A percentile compares a stretch with the other conserved stretches of the same genome.
Conservation (phyloP, 306 rosid genomes). For the Citrullus mucosospermus region DNA sequence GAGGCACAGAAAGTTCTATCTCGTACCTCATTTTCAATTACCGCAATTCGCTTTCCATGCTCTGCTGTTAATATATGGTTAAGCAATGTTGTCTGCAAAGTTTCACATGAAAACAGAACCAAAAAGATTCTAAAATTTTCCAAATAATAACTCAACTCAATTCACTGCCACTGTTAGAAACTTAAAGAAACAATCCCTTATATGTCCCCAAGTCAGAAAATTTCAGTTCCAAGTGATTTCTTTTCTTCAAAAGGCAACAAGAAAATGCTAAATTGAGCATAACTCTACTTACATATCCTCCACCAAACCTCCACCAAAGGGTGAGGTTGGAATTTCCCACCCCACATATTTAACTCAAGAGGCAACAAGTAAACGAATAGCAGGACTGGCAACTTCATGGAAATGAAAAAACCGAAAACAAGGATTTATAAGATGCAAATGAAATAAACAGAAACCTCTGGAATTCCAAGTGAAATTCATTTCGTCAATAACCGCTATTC, state of each 20-base stretch:
- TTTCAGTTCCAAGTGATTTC: neutral
- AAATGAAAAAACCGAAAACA: neutral
- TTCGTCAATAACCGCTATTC: neutral
- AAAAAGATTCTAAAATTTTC: neutral
- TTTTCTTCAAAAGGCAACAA: too few relatives aligned
- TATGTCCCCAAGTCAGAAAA: neutral
- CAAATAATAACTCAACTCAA: neutral
- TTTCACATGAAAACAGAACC: constrained; percentile 13
- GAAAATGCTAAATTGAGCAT: neutral
- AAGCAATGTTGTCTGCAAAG: constrained; percentile 69
- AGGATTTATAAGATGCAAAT: neutral
- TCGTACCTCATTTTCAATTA: constrained; percentile 82
- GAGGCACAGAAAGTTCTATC: neutral
- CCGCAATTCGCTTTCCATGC: constrained; percentile 89
- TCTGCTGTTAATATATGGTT: constrained; percentile 87
- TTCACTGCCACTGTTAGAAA: neutral
- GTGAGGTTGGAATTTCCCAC: neutral
- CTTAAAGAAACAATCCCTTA: neutral
- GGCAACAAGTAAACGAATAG: neutral
- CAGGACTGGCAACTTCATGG: neutral
- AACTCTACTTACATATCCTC: neutral
- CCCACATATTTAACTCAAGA: neutral
- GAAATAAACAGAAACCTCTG: neutral
- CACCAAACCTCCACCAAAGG: neutral
- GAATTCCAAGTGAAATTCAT: neutral